Evolutionary conservation across 208 protist genomes (phyloP).

Genomic region (Leishmania guyanensis): DNA sequence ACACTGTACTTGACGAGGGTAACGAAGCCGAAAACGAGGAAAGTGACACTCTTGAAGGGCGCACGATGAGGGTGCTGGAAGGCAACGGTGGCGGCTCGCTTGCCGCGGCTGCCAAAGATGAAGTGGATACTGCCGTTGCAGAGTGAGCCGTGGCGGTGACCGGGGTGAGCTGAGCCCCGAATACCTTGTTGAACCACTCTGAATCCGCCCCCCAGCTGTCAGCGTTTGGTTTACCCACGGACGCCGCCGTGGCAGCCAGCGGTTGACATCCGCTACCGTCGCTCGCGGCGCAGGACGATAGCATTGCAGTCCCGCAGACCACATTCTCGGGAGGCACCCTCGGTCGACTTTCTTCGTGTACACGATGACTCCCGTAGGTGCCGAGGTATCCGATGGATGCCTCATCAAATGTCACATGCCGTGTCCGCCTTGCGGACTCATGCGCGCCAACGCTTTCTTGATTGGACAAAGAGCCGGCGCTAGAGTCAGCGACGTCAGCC

Average conservation of each 20-base stretch:
- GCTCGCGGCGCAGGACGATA: constrained; percentile 1
- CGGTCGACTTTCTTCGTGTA: constrained; percentile 9
- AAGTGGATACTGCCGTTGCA: not conserved
- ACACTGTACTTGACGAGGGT: not conserved
- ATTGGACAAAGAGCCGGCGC: not conserved
- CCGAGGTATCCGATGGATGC: constrained; percentile 10
- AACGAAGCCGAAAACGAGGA: not conserved
- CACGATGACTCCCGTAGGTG: constrained; percentile 3
- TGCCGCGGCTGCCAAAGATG: not conserved
- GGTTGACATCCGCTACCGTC: not conserved
- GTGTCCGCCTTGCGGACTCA: not conserved
- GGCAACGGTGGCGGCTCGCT: not conserved
- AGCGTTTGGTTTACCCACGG: constrained; percentile 9
- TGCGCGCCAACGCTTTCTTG: not conserved
- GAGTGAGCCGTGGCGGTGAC: not conserved
- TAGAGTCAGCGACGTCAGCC: not conserved
- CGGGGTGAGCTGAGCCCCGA: constrained; percentile 31
- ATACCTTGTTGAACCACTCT: constrained; percentile 71
- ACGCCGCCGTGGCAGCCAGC: constrained; percentile 1
- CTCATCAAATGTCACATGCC: constrained; percentile 31
- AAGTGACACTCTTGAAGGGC: not conserved
- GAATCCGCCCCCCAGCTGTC: constrained; percentile 57
- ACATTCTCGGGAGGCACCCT: not conserved
- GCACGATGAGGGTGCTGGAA: not conserved
- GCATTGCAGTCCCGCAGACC: constrained; percentile 12